A percentile compares a stretch with the other conserved stretches of the same genome.
Conservation (phyloP, 495 filamentous ascomycete species). For the Margaritispora aquatica region DNA sequence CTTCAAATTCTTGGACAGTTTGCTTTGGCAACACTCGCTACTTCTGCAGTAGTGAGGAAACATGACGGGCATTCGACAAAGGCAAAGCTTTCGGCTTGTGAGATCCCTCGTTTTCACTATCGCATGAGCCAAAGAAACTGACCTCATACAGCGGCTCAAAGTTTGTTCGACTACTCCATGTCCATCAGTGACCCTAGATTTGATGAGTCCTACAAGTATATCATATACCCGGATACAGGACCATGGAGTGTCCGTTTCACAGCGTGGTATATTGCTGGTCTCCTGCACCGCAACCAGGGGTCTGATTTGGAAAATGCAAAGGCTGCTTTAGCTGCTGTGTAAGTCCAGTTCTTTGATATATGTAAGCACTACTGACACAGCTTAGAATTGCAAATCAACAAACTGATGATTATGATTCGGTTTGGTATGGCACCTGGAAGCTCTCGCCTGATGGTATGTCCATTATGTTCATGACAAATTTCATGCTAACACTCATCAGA, state of each 20-base stretch:
- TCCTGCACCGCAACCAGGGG: conserved; percentile 26
- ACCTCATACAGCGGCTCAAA: conserved; percentile 22
- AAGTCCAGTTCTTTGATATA: background rate
- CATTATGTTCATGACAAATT: background rate
- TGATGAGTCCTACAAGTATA: conserved; percentile 28
- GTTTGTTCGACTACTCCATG: conserved; percentile 28
- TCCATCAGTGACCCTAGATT: conserved; percentile 26
- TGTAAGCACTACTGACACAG: background rate
- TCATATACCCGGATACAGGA: conserved; percentile 26
- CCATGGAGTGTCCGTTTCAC: conserved; percentile 30
- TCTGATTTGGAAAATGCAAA: conserved; percentile 26
- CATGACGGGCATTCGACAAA: background rate
- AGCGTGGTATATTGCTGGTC: conserved; percentile 28
- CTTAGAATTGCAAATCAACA: conserved; percentile 21
- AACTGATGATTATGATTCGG: conserved; percentile 22
- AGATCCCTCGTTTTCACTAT: conserved; percentile 3
- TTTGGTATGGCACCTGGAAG: conserved; percentile 30
- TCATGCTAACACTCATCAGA: background rate
- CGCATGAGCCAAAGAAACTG: background rate
- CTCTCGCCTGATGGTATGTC: conserved; percentile 24
- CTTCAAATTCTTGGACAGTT: background rate
- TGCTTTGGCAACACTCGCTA: background rate
- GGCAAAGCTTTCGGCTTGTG: conserved; percentile 5
- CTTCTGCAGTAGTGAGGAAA: background rate
- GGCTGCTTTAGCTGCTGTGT: conserved; percentile 26